Conservation (phyloP, 2,329 filamentous ascomycete species). For the Lithohypha guttulata region DNA sequence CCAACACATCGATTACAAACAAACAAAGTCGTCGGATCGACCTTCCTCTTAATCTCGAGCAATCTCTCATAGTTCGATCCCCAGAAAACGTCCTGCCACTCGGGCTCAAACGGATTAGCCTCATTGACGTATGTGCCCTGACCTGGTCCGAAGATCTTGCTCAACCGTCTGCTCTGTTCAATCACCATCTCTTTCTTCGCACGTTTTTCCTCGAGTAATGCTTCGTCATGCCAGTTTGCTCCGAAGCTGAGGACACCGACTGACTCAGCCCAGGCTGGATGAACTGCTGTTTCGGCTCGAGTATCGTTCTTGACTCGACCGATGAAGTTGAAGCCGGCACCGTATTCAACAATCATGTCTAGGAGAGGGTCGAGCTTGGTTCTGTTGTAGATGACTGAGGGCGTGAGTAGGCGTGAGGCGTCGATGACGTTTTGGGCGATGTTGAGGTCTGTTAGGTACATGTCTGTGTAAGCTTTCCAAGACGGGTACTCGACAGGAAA, state of each 20-base stretch:
- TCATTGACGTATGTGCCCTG: conserved; percentile 24
- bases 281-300: conserved; percentile 24
- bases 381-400: conserved; percentile 20
- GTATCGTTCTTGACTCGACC: conserved; percentile 23
- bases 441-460: conserved; percentile 25
- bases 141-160: conserved; percentile 22
- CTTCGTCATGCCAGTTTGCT: conserved; percentile 24
- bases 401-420: conserved; percentile 23
- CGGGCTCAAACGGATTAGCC: conserved; percentile 21
- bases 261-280: conserved; percentile 23
- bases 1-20: conserved; percentile 42
- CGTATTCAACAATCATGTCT: conserved; percentile 22
- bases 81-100: conserved; percentile 25
- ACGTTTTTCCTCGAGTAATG: conserved; percentile 20
- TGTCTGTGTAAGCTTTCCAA: conserved; percentile 23
- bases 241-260: conserved; percentile 23
- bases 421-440: conserved; percentile 27
- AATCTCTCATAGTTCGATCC: conserved; percentile 36
- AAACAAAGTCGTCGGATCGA: conserved; percentile 41
- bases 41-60: conserved; percentile 33
- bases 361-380: conserved; percentile 19
- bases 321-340: conserved; percentile 25
- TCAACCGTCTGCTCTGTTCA: conserved; percentile 22
- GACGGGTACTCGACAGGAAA: conserved; percentile 21
- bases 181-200: conserved; percentile 20